phyloP scores from a whole-genome alignment of 495 filamentous ascomycete species.

The Penicillium steckii region DNA sequence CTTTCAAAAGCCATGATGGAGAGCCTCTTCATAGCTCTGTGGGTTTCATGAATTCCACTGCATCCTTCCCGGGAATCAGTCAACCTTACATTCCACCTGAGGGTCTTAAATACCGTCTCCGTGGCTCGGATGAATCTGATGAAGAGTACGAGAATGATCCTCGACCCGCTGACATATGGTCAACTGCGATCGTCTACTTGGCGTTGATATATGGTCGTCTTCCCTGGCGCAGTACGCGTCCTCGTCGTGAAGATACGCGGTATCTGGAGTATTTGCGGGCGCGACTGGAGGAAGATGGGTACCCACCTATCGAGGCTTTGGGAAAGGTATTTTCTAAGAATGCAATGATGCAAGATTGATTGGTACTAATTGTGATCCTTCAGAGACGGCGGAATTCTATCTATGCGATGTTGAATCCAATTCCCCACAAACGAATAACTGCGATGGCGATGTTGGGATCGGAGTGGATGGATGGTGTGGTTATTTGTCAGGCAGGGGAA shows the following conservation, averaged over 20 bases:
- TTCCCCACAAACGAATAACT: constrained; percentile 17
- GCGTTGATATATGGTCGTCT: constrained; percentile 89
- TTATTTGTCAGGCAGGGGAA: constrained; percentile 21
- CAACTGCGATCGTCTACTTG: constrained; percentile 94
- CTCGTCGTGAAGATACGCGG: constrained; percentile 79
- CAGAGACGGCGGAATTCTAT: constrained; percentile 28
- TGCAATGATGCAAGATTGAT: no score
- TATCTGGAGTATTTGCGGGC: constrained; percentile 82
- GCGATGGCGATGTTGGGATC: constrained; percentile 13
- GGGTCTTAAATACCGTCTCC: constrained; percentile 2
- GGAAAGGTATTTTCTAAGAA: constrained; percentile 61
- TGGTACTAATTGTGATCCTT: neutral
- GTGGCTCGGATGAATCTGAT: constrained; percentile 60
- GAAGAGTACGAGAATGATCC: constrained; percentile 80
- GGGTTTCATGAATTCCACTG: constrained; percentile 4
- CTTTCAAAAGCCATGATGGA: neutral
- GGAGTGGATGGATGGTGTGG: constrained; percentile 23
- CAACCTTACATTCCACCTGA: constrained; percentile 22
- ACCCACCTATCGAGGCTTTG: constrained; percentile 85
- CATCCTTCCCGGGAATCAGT: constrained; percentile 18
- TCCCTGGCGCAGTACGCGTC: constrained; percentile 82
- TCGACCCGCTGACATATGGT: constrained; percentile 91
- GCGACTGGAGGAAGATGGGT: constrained; percentile 78
- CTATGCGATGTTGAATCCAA: constrained; percentile 27
- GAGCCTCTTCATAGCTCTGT: neutral